Evolutionary conservation across 2,329 filamentous ascomycete genomes (phyloP).

Genomic region (Fusarium chaquense): DNA sequence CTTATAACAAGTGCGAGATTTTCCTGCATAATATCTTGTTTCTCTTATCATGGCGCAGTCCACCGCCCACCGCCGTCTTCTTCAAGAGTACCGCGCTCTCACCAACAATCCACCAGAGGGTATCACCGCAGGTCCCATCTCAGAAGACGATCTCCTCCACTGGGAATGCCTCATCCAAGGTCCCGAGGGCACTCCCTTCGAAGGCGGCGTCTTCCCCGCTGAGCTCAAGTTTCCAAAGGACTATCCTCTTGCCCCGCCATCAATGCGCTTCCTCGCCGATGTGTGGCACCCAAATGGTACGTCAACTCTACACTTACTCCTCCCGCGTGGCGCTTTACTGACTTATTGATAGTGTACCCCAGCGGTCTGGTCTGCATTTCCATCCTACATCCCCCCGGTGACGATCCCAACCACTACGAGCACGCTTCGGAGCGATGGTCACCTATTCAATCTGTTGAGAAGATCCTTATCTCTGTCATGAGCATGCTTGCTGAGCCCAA

Average conservation of each 20-base stretch:
- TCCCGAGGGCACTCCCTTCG: conserved; percentile 94
- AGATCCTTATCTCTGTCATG: conserved; percentile 97
- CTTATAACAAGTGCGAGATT: too few species aligned
- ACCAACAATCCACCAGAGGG: conserved; percentile 97
- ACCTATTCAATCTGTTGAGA: conserved; percentile 96
- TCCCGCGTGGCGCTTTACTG: neutral
- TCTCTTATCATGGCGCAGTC: conserved; percentile 64
- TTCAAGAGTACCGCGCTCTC: conserved; percentile 95
- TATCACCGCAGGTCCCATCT: conserved; percentile 93
- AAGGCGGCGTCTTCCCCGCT: conserved; percentile 94
- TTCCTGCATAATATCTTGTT: too few species aligned
- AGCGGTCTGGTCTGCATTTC: conserved; percentile 96
- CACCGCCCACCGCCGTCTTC: conserved; percentile 81
- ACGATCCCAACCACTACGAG: conserved; percentile 99
- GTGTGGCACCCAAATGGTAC: conserved; percentile 97
- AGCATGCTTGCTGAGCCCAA: conserved; percentile 98
- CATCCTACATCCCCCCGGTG: conserved; percentile 95
- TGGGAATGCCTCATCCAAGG: conserved; percentile 98
- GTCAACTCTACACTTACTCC: conserved; percentile 31
- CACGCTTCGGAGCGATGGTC: conserved; percentile 96
- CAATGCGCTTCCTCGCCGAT: conserved; percentile 94
- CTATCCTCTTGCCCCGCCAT: conserved; percentile 95
- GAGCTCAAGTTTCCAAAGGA: conserved; percentile 96
- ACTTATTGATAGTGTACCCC: conserved; percentile 77
- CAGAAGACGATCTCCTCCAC: conserved; percentile 92